Conservation (phyloP, 2,329 filamentous ascomycete genomes). For the Cryoendolithus antarcticus region DNA sequence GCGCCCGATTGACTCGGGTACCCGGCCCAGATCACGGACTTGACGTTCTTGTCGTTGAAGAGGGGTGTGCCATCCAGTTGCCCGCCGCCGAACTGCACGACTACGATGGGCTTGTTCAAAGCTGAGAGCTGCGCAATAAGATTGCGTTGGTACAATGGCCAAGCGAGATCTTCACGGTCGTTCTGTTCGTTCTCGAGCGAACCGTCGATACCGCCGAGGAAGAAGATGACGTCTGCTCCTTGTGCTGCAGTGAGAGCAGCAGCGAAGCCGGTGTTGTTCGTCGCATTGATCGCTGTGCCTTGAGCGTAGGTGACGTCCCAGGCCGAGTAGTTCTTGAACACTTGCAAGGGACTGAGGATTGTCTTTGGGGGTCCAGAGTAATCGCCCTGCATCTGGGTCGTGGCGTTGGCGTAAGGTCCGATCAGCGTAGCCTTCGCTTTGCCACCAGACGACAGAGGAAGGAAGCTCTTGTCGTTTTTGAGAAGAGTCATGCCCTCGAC, state of each 20-base stretch:
- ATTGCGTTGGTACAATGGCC: conserved; percentile 31
- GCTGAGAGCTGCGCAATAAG: conserved; percentile 26
- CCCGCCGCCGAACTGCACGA: conserved; percentile 27
- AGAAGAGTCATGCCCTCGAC: conserved; percentile 33
- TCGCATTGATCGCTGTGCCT: conserved; percentile 9
- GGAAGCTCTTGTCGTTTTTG: conserved; percentile 37
- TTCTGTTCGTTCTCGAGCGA: conserved; percentile 29
- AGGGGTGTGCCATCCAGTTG: conserved; percentile 31
- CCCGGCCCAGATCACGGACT: conserved; percentile 31
- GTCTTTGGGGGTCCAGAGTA: conserved; percentile 27
- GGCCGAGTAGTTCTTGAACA: conserved; percentile 7
- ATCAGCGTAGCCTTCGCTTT: conserved; percentile 36
- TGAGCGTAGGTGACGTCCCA: conserved; percentile 7
- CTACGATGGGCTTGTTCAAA: conserved; percentile 27
- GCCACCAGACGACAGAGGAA: conserved; percentile 23
- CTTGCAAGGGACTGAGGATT: conserved; percentile 9
- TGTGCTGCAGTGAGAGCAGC: conserved; percentile 10
- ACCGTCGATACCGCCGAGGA: conserved; percentile 22
- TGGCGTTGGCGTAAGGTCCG: conserved; percentile 44
- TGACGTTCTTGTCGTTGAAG: conserved; percentile 27
- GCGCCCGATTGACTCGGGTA: conserved; percentile 34
- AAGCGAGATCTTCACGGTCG: conserved; percentile 29
- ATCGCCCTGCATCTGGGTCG: conserved; percentile 42
- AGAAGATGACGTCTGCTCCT: conserved; percentile 13
- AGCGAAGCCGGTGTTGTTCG: conserved; percentile 8